Conservation (phyloP, 1,284 basidiomycete species). For the Moesziomyces sp. region DNA sequence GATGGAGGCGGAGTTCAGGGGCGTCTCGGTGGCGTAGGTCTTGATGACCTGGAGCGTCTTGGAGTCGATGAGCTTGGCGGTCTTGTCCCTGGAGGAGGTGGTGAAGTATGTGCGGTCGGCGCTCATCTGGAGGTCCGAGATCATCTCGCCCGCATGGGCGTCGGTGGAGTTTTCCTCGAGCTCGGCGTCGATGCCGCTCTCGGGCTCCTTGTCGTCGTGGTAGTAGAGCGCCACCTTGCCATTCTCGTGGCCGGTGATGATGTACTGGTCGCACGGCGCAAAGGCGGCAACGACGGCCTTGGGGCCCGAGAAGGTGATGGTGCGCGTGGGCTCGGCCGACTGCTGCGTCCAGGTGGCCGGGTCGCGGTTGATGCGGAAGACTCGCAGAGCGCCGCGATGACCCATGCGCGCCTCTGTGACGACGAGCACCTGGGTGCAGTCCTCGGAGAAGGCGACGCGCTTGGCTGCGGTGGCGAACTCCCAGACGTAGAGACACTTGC, state of each 20-base stretch:
- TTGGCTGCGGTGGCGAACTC: constrained; percentile 98
- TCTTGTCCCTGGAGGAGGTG: constrained; percentile 96
- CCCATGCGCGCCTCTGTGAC: constrained; percentile 98
- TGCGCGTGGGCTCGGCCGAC: constrained; percentile 58
- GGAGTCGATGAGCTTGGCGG: constrained; percentile 91
- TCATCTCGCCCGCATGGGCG: constrained; percentile 52
- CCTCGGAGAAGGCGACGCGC: constrained; percentile 84
- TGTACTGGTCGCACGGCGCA: constrained; percentile 79
- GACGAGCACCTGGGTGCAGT: constrained; percentile 77
- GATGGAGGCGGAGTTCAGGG: constrained; percentile 91
- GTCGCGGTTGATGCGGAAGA: constrained; percentile 78
- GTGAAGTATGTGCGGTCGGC: constrained; percentile 93
- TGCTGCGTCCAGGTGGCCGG: constrained; percentile 61
- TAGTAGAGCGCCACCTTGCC: constrained; percentile 77
- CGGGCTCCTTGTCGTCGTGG: constrained; percentile 66
- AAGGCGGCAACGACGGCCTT: constrained; percentile 96
- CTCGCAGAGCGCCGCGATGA: constrained; percentile 74
- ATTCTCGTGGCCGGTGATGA: constrained; percentile 94
- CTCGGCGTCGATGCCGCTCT: constrained; percentile 76
- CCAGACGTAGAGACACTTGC: constrained; percentile 83
- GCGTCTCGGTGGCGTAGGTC: constrained; percentile 91
- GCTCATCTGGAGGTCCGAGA: constrained; percentile 90
- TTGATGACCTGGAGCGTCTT: constrained; percentile 90
- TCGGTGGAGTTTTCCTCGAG: constrained; percentile 79
- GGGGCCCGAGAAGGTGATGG: constrained; percentile 66